Evolutionary conservation across 306 rosid genomes (phyloP), one percentile per base, ranked within the genome.

Genomic region (Dalbergia cochinchinensis): DNA sequence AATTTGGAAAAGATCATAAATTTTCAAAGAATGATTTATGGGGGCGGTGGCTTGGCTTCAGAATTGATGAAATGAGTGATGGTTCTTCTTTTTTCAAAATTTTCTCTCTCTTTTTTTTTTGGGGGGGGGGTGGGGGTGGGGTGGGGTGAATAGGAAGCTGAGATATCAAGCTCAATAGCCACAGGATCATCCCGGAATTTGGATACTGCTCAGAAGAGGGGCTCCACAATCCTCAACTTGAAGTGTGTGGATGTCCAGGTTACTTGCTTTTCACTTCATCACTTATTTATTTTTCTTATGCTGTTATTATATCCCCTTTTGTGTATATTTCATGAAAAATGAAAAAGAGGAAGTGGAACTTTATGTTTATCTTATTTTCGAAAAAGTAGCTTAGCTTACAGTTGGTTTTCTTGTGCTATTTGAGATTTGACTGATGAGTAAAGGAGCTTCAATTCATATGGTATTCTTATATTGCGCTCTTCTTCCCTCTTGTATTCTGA

Each of bases 201-300:
- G 83, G 98, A 95, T 48, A 83, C 90, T 65, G 97, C 99, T 67
- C 96, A 92, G 69, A 92, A 80, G 88, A 90, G 75, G 81, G 99
- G 99, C 70, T 95, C 97, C 55, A 88, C 94, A 12, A 92, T 95
- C 78, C 96, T 95, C 81, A 95, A 91, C 78, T 84, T 95, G 88
- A 92, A 95, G 84, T 95, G 99, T 76, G 89, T 88, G 0, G 98
- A 95, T 86, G 97, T 90, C 64, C 95, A 93, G 99, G 99, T 92
- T 80, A 41, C 54, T 44, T 69, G 18, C 18, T 58, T 42, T 79
- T 65, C 59, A 60, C 4, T 69, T 61, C 39, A 48, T 57, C 39
- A 13, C 11, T 83, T 39, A 3, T 63, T 1, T 13, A 22, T 7
- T 8, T 57, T 67, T 44, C 16, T 15, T n/a, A 16, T 19, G 42